Evolutionary conservation across 768 basidiomycete genomes (phyloP).

Genomic region (Mycena epipterygia): DNA sequence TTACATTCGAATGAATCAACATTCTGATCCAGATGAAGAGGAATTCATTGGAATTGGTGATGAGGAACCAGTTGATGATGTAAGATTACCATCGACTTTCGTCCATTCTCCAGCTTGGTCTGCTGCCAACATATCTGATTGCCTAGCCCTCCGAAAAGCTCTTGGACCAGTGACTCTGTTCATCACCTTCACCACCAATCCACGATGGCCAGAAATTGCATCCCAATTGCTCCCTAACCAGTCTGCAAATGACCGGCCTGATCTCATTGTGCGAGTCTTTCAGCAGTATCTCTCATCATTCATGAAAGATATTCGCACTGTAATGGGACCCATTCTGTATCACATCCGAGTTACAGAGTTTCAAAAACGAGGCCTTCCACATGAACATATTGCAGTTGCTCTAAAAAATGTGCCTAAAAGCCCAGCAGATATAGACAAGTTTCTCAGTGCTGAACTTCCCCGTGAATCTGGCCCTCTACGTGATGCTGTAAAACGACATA

Average conservation of each 20-base stretch:
- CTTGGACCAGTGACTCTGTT: background rate
- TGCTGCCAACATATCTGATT: background rate
- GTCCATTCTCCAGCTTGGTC: no score
- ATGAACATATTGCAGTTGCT: background rate
- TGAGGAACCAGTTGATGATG: no score
- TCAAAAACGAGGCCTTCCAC: background rate
- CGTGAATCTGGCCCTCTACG: background rate
- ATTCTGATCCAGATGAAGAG: background rate
- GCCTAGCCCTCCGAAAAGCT: background rate
- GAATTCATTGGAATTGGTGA: background rate
- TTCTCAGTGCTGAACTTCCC: background rate
- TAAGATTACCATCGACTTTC: no score
- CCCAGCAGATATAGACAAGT: background rate
- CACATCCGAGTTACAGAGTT: background rate
- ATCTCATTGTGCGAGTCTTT: background rate
- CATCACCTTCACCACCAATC: constrained; percentile 2
- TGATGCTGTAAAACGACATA: background rate
- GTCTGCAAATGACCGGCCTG: background rate
- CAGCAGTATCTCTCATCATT: background rate
- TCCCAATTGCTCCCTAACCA: background rate
- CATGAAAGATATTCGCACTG: background rate
- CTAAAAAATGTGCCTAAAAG: background rate
- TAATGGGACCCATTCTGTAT: background rate
- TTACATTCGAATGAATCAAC: background rate
- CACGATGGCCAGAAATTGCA: background rate